Evolutionary conservation across 306 rosid species (phyloP).

Genomic region (Vachellia collinsii): DNA sequence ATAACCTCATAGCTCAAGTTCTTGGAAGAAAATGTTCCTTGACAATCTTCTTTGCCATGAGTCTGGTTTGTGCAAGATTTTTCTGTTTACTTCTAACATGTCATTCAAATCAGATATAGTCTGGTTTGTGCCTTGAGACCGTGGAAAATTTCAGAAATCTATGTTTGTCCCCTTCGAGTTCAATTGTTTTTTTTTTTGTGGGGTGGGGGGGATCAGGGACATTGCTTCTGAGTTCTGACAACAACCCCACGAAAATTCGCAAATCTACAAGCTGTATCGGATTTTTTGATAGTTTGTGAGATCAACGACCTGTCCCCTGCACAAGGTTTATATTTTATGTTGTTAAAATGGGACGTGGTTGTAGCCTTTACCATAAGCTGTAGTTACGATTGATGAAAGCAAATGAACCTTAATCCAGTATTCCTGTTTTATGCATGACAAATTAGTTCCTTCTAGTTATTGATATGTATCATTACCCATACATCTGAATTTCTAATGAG

Average conservation of each 20-base stretch:
- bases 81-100: not conserved
- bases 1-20: not conserved
- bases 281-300: too few relatives aligned
- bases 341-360: too few relatives aligned
- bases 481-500: not conserved
- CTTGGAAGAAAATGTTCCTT: not conserved
- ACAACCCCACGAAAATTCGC: too few relatives aligned
- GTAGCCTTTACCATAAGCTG: not conserved
- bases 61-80: slow-evolving; percentile 26
- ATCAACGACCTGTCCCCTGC: too few relatives aligned
- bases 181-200: too few relatives aligned
- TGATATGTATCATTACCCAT: not conserved
- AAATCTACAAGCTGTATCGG: too few relatives aligned
- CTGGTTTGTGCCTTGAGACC: too few relatives aligned
- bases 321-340: too few relatives aligned
- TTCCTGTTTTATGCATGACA: not conserved
- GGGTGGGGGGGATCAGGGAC: too few relatives aligned
- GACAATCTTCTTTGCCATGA: slow-evolving; percentile 10
- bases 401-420: not conserved
- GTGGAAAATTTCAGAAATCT: too few relatives aligned
- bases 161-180: too few relatives aligned
- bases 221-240: too few relatives aligned
- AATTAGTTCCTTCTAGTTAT: slow-evolving; percentile 5
- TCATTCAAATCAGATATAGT: slow-evolving; percentile 12
- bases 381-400: not conserved